Evolutionary conservation across 1,139 yeast genomes (phyloP), one percentile per base, ranked within the genome.

Genomic region (Meyerozyma smithsonii): DNA sequence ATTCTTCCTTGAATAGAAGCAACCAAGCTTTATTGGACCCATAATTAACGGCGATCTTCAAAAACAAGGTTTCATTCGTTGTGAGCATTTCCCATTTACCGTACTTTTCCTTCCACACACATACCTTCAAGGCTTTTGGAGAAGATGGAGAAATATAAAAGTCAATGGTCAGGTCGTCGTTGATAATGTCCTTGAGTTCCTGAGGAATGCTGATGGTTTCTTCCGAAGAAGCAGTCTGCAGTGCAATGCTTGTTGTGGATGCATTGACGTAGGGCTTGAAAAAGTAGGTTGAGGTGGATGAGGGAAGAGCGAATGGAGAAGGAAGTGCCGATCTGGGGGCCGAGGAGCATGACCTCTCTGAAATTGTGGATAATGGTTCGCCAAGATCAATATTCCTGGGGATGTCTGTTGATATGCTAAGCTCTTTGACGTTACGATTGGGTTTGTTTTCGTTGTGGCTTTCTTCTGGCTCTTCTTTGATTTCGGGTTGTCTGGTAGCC

Each of bases 41-140:
- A 42, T 67, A 61, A 46, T 69, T 68, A 12, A 64, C 62, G 3
- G 59, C 73, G 16, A 69, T 58, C 46, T 69, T 70, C 25, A 66
- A 44, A 41, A 69, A 71, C 1, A 70, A 45, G 16, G 50, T 59
- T 38, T 66, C 72, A 40, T 56, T 60, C 7, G 61, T 51, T 0
- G 75, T 69, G 28, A 70, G 43, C 70, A 69, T 62, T 50, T 70
- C 74, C 75, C 75, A 71, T 46, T 67, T 70, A 0, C 74, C 77
- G 38, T 60, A 63, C 39, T 62, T 61, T 18, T 59, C 55, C 45
- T 66, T 69, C 77, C 77, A 71, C 46, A 62, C 66, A 8, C 75
- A 69, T 5, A 70, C 62, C 42, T 66, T 68, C 56, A 70, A 53
- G 8, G 66, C 53, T 42, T 62, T 63, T 7, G 72, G 65, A 4